Percentiles rank a stretch among this genome's conserved stretches.
These are phyloP conservation scores for Pseudozyma flocculosa DNA, from an alignment of 1,284 basidiomycete species.

Conservation along the genomic window DNA sequence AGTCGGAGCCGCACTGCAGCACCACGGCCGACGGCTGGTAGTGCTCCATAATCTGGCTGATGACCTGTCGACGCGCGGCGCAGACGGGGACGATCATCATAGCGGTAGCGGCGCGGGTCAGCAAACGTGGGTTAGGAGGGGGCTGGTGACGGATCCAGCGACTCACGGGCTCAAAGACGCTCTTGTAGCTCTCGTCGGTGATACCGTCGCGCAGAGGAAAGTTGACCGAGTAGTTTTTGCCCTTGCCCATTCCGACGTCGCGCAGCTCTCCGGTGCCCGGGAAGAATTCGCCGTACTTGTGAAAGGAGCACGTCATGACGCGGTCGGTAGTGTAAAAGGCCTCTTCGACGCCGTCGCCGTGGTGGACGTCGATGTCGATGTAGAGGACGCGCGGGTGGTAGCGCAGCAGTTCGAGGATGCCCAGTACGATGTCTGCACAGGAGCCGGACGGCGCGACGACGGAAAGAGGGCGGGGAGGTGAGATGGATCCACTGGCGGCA, in stretches of 20 bases:
- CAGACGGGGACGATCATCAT: not conserved
- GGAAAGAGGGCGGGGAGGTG: not conserved
- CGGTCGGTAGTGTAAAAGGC: slow-evolving; percentile 98
- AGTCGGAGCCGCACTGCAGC: slow-evolving; percentile 97
- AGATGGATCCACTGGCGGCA: no score
- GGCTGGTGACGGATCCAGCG: no score
- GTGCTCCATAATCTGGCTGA: slow-evolving; percentile 89
- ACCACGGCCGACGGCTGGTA: slow-evolving; percentile 96
- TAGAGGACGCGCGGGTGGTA: slow-evolving; percentile 95
- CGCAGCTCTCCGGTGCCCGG: slow-evolving; percentile 95
- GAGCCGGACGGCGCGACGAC: not conserved
- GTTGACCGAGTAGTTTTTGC: slow-evolving; percentile 75
- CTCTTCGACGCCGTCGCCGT: slow-evolving; percentile 98
- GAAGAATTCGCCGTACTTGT: slow-evolving; percentile 99
- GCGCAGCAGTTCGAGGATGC: slow-evolving; percentile 88
- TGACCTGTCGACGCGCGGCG: no score
- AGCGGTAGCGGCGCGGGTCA: not conserved
- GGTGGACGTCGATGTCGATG: slow-evolving; percentile 98
- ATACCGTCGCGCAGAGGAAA: slow-evolving; percentile 95
- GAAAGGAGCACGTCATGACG: slow-evolving; percentile 97
- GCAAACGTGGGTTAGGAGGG: no score
- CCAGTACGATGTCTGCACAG: slow-evolving; percentile 86
- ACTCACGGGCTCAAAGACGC: slow-evolving; percentile 85
- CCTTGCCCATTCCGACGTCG: slow-evolving; percentile 87
- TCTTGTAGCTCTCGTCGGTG: slow-evolving; percentile 91